Conservation (phyloP, 768 basidiomycete species). For the Clitopilus hobsonii region DNA sequence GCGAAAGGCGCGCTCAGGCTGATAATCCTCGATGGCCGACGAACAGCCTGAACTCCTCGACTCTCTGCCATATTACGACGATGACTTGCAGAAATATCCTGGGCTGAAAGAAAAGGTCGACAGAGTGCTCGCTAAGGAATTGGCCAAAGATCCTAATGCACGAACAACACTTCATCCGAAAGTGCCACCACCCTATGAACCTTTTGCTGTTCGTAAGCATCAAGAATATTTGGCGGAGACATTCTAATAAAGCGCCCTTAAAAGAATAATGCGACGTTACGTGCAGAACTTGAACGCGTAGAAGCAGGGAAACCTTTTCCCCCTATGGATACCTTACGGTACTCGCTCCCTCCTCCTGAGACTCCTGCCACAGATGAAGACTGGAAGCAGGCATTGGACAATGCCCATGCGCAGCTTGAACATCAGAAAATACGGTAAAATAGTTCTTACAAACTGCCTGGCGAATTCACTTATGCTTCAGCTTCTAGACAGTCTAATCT, state of each 20-base stretch:
- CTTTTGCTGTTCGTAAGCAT: constrained; percentile 65
- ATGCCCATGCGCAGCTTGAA: constrained; percentile 79
- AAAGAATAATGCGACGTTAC: constrained; percentile 66
- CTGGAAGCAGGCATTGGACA: constrained; percentile 71
- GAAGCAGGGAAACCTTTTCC: constrained; percentile 61
- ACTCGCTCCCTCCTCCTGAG: constrained; percentile 68
- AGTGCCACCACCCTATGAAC: constrained; percentile 58
- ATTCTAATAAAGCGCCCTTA: constrained; percentile 1
- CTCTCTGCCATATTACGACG: constrained; percentile 92
- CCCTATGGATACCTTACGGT: constrained; percentile 66
- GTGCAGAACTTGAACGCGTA: constrained; percentile 72
- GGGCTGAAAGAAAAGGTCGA: constrained; percentile 72
- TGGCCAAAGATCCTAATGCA: constrained; percentile 63
- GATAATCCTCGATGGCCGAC: constrained; percentile 7
- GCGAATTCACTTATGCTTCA: constrained; percentile 5
- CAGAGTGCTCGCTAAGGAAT: constrained; percentile 67
- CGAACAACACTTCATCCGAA: constrained; percentile 61
- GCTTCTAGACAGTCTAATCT: constrained; percentile 72
- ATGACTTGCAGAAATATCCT: constrained; percentile 79
- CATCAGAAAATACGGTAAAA: constrained; percentile 77
- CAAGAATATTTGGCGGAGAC: not conserved
- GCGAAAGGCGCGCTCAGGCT: not conserved
- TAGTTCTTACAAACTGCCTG: not conserved
- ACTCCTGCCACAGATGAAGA: constrained; percentile 65
- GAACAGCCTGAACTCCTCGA: constrained; percentile 53